Evolutionary conservation across 305 asterid species (phyloP), one percentile per base, ranked within the genome.

Genomic region (Fraxinus floribunda): DNA sequence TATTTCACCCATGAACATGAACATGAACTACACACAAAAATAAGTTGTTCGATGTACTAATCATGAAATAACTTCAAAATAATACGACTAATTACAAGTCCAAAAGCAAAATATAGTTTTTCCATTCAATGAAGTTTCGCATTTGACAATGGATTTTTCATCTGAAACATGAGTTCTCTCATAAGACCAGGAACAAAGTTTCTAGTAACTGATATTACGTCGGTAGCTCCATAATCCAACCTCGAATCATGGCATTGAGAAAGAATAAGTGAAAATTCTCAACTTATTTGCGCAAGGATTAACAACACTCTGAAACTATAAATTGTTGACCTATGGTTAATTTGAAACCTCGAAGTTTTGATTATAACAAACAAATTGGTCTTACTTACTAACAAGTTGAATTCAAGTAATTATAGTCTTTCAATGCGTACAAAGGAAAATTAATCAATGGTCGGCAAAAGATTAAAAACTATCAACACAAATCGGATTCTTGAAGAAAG

Each of bases 171-270:
- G 68, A 94, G 91, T 35, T 94, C 89, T 66, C 91, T 84, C 97
- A 95, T 93, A 38, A 94, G 83, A 82, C 94, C 88, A 3, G 98
- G 99, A 81, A 94, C 91, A 89, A 95, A 86, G 86, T 94, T 95
- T 90, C 98, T 92, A 15, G 97, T 82, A 57, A 95, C 98, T 0
- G 95, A 95, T 78, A 95, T 89, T 15, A 38, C 10, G 10, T 38
- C 41, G 41, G 2, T 38, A 38, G 41, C 41, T 38, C 10, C 93
- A 52, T 89, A 49, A 66, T 89, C 93, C 98, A 98, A 95, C 88
- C 99, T 94, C 5, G 99, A 94, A 80, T 94, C 97, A 68, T 93
- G 98, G 86, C 97, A 93, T 73, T 94, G 84, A 55, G 3, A 55
- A 55, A 55, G 2, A 3, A 49, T 80, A 49, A 26, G 20, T 35